Percentiles rank a stretch among this genome's conserved stretches.
Evolutionary conservation across 257 asterid species (phyloP).

Genomic region (Solanum bukasovii): DNA sequence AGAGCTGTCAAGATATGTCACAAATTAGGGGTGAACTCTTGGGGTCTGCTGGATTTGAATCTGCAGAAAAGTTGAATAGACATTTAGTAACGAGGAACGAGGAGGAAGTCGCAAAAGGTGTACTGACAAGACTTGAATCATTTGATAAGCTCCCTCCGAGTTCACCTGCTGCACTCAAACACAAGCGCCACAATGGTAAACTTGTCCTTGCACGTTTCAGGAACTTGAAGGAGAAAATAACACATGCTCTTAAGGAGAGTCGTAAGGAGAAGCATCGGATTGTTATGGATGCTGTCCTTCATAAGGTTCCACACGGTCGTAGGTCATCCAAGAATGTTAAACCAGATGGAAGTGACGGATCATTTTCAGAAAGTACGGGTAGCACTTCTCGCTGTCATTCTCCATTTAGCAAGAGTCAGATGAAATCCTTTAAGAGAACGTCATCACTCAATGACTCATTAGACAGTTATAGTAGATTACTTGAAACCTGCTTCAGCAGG

Average conservation of each 20-base stretch:
- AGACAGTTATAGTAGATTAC: conserved; percentile 38
- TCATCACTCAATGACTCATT: conserved; percentile 45
- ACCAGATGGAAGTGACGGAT: conserved; percentile 5
- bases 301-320: conserved; percentile 55
- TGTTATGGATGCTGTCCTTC: conserved; percentile 58
- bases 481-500: conserved; percentile 19
- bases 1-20: not conserved
- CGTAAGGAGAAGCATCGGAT: conserved; percentile 63
- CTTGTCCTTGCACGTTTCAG: conserved; percentile 48
- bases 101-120: not conserved
- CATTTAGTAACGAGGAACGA: not conserved
- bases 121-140: not conserved
- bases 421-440: conserved; percentile 24
- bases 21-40: not conserved
- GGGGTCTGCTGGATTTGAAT: not conserved
- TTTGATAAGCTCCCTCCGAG: conserved; percentile 7
- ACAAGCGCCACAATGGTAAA: conserved; percentile 24
- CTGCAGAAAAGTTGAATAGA: not conserved
- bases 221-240: conserved; percentile 49
- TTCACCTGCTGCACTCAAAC: conserved; percentile 6
- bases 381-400: not conserved
- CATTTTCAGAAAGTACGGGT: not conserved
- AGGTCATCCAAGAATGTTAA: conserved; percentile 14
- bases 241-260: conserved; percentile 44
- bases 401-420: conserved; percentile 5